A percentile compares a stretch with the other conserved stretches of the same genome.
phyloP scores from a whole-genome alignment of 2,329 filamentous ascomycete species.

The Scedosporium apiospermum region DNA sequence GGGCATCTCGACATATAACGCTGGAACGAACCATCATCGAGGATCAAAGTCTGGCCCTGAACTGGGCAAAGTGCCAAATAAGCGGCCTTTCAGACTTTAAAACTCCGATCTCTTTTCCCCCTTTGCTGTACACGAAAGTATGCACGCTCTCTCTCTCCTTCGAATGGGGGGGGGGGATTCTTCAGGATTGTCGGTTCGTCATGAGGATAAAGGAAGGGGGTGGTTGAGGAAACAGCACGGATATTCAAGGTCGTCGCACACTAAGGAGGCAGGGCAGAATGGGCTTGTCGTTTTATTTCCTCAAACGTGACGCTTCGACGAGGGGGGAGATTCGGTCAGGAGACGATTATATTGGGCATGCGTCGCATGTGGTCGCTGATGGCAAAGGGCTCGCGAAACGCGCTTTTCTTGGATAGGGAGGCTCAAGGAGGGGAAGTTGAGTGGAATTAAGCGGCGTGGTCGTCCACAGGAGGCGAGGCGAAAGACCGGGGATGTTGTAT shows the following conservation, averaged over 20 bases:
- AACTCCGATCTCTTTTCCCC: neutral
- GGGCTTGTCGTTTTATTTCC: neutral
- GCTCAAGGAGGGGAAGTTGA: neutral
- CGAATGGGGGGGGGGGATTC: neutral
- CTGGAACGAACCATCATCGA: conserved; percentile 6
- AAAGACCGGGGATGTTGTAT: neutral
- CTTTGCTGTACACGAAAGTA: conserved; percentile 1
- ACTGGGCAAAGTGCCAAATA: conserved; percentile 1
- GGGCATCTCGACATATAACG: neutral
- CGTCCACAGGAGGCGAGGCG: neutral
- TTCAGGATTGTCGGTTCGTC: neutral
- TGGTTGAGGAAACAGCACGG: neutral
- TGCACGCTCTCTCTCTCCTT: neutral
- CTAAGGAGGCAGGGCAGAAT: neutral
- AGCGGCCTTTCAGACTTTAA: neutral
- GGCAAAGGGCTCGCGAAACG: neutral
- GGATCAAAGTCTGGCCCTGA: conserved; percentile 1
- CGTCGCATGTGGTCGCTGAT: neutral
- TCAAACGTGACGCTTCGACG: neutral
- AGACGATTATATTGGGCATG: neutral
- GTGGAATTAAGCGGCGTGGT: neutral
- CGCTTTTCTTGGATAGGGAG: neutral
- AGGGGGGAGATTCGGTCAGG: neutral
- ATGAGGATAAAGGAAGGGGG: neutral
- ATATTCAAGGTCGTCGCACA: neutral